A percentile compares a stretch with the other conserved stretches of the same genome.
Conservation (phyloP, 139 green algal genomes). For the Mesostigma viride region DNA sequence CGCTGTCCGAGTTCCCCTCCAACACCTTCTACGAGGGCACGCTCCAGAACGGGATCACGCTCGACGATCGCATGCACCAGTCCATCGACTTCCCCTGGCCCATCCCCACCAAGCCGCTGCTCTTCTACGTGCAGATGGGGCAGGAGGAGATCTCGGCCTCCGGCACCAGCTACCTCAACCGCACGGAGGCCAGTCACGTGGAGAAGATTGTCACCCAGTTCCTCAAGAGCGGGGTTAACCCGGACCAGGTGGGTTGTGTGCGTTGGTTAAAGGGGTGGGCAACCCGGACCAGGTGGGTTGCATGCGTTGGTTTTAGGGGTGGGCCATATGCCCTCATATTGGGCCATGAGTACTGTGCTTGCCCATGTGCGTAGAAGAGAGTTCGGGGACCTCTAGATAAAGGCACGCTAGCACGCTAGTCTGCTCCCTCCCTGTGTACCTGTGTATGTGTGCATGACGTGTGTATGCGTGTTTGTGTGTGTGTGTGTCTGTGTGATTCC, state of each 20-base stretch:
- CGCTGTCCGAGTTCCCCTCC: constrained; percentile 84
- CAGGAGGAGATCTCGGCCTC: constrained; percentile 57
- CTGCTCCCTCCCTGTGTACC: too few relatives aligned
- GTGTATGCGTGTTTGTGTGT: too few relatives aligned
- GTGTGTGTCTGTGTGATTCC: too few relatives aligned
- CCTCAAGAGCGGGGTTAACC: constrained; percentile 54
- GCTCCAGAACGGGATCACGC: constrained; percentile 70
- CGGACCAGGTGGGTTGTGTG: constrained; percentile 31
- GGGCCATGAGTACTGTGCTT: too few relatives aligned
- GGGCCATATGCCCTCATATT: too few relatives aligned
- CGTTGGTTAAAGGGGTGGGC: too few relatives aligned
- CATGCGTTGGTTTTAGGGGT: too few relatives aligned
- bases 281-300: too few relatives aligned
- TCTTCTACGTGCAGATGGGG: constrained; percentile 90
- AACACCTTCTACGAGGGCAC: constrained; percentile 96
- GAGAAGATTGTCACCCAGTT: constrained; percentile 86
- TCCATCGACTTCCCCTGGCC: constrained; percentile 71
- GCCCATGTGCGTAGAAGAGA: too few relatives aligned
- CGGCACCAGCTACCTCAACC: constrained; percentile 95
- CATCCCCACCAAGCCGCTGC: constrained; percentile 67
- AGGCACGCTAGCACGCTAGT: too few relatives aligned
- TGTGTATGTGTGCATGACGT: too few relatives aligned
- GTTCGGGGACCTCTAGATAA: too few relatives aligned
- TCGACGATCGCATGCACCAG: constrained; percentile 39
- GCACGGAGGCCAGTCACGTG: constrained; percentile 76